Evolutionary conservation across 805 yeast genomes (phyloP), one percentile per base, ranked within the genome.

Genomic region (Alloascoidea africana): DNA sequence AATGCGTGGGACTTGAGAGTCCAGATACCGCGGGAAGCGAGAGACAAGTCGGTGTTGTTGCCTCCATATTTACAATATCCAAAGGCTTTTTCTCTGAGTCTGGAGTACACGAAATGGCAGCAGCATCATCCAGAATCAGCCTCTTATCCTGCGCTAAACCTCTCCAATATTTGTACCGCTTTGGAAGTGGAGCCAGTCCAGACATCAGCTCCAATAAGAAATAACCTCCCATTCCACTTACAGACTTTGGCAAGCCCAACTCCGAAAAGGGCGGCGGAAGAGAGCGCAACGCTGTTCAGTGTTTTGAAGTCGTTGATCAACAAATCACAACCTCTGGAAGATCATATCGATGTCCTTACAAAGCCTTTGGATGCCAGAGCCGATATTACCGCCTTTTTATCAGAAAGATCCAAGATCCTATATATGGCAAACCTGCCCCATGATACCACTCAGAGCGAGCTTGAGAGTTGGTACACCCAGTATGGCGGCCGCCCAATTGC

Each of bases 391-490:
- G 70, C 72, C 4, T 86, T 86, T 49, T 53, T 71, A 30, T 58
- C 66, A 13, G 95, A 85, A 53, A 65, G 77, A 40, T 81, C 94
- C 2, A 76, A 75, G 48, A 82, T 84, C n/a, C 54, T 86, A 38
- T 83, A 75, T 53, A 60, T 86, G 56, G 66, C 80, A n/a, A 85
- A 84, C 54, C 59, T 87, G 44, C 87, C 95, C 2, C 63, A 64
- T 17, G 96, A 86, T 49, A 82, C 89, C 4, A 87, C 95, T 1
- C 96, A 87, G 56, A 68, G 85, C 37, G 96, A 87, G 56, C 63
- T 86, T 36, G 96, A 86, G 59, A 66, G 79, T 19, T 87, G 96
- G 95, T 86, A 85, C 53, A 74, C 85, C 3, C 91, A 82, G 52
- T 78, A 70, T 53, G 94, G 94, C 2, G 80, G 84, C 2, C 66